phyloP scores from a whole-genome alignment of 2,329 filamentous ascomycete genomes.

The Trichophyton simii region DNA sequence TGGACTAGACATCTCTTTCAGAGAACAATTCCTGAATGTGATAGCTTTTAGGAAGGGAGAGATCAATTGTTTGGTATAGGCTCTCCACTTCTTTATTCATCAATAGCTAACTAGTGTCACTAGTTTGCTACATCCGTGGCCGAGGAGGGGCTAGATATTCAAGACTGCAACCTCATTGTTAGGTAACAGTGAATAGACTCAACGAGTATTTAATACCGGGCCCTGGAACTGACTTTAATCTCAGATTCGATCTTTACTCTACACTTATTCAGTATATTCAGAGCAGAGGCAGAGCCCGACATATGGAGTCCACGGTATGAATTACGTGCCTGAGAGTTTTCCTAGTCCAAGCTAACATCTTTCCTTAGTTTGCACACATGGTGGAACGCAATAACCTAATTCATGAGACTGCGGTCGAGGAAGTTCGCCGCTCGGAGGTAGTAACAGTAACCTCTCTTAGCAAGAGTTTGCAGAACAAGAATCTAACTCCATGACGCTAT shows the following conservation, averaged over 20 bases:
- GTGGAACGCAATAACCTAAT: conserved; percentile 59
- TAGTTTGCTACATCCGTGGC: conserved; percentile 52
- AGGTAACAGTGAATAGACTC: conserved; percentile 21
- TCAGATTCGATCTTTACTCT: conserved; percentile 69
- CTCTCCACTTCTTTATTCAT: not conserved
- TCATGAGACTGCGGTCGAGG: conserved; percentile 46
- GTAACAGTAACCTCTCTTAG: not conserved
- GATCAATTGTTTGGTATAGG: conserved; percentile 41
- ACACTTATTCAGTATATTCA: conserved; percentile 95
- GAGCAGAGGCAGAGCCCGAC: conserved; percentile 74
- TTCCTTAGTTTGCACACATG: conserved; percentile 60
- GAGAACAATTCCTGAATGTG: conserved; percentile 62
- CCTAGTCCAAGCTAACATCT: conserved; percentile 5
- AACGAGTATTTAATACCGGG: conserved; percentile 17
- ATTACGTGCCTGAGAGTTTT: not conserved
- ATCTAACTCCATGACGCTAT: not conserved
- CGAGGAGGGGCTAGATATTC: conserved; percentile 55
- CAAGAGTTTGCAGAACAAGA: too few species aligned
- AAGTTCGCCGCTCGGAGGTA: conserved; percentile 35
- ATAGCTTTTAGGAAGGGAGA: conserved; percentile 49
- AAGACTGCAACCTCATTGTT: conserved; percentile 53
- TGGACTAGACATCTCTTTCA: conserved; percentile 54
- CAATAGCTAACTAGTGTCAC: conserved; percentile 9
- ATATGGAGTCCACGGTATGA: conserved; percentile 51
- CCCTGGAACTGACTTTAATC: conserved; percentile 26